Conservation (phyloP, 2,329 filamentous ascomycete species). For the Apiospora aurea region DNA sequence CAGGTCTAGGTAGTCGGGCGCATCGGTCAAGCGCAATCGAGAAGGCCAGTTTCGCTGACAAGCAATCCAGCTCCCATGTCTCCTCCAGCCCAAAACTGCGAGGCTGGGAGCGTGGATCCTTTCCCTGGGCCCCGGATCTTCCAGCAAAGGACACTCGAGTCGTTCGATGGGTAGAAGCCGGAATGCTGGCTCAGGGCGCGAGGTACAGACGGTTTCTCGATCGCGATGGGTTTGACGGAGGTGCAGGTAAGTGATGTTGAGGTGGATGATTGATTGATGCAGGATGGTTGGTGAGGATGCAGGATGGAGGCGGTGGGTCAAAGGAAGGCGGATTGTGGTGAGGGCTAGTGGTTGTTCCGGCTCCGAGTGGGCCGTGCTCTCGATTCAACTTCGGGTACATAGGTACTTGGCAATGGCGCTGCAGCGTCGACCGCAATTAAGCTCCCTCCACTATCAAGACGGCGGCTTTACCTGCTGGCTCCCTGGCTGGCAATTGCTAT, state of each 20-base stretch:
- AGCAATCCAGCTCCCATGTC: constrained; percentile 16
- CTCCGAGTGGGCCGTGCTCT: too few relatives aligned
- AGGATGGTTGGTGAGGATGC: too few relatives aligned
- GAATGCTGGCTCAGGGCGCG: constrained; percentile 12
- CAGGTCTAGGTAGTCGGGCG: background rate
- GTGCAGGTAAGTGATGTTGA: background rate
- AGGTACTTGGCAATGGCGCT: too few relatives aligned
- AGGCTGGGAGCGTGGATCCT: constrained; percentile 14
- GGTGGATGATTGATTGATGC: too few relatives aligned
- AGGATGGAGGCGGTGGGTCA: too few relatives aligned
- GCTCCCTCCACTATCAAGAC: too few relatives aligned
- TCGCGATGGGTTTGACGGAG: background rate
- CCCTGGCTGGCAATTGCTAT: too few relatives aligned
- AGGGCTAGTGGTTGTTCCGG: too few relatives aligned
- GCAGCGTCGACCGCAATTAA: too few relatives aligned
- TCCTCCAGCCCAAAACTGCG: constrained; percentile 19
- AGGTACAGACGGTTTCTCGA: constrained; percentile 8
- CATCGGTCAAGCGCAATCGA: background rate
- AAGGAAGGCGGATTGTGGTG: too few relatives aligned
- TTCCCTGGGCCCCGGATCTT: constrained; percentile 17
- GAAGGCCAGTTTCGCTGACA: constrained; percentile 20
- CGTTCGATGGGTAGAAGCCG: constrained; percentile 16
- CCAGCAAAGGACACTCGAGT: constrained; percentile 6
- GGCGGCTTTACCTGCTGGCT: too few relatives aligned
- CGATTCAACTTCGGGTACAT: too few relatives aligned